Evolutionary conservation across 192 early-diverging fungal genomes (phyloP).

Genomic region (Entomortierella parvispora): DNA sequence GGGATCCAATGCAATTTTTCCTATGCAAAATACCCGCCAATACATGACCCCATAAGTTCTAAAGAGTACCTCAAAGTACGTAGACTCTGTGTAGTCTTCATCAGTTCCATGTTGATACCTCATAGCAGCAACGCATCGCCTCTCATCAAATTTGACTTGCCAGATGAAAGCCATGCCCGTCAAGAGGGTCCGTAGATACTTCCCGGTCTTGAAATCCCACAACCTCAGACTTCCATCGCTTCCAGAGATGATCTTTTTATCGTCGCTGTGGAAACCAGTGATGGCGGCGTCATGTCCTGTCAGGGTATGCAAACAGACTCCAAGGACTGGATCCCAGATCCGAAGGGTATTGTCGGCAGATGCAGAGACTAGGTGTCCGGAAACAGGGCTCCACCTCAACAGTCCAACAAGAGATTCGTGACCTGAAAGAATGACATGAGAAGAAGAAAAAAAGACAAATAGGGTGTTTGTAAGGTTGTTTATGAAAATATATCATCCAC

Average conservation of each 20-base stretch:
- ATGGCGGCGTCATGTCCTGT: conserved; percentile 79
- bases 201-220: conserved; percentile 89
- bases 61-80: not conserved
- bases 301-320: conserved; percentile 63
- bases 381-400: not conserved
- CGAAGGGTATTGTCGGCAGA: not conserved
- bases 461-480: not conserved
- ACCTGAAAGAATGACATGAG: too few species aligned
- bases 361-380: not conserved
- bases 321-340: not conserved
- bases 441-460: not conserved
- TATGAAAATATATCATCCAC: not conserved
- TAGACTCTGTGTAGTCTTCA: too few species aligned
- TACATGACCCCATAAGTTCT: too few species aligned
- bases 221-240: conserved; percentile 88
- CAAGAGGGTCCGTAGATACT: conserved; percentile 82
- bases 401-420: not conserved
- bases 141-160: not conserved
- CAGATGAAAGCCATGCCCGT: not conserved
- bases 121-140: not conserved
- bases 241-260: conserved; percentile 81
- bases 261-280: conserved; percentile 93
- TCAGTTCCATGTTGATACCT: too few species aligned
- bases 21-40: too few species aligned
- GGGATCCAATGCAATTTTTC: too few species aligned